Percentiles rank a stretch among this genome's conserved stretches.
phyloP scores from a whole-genome alignment of 2,329 filamentous ascomycete genomes.

The Botrytis pseudocinerea region DNA sequence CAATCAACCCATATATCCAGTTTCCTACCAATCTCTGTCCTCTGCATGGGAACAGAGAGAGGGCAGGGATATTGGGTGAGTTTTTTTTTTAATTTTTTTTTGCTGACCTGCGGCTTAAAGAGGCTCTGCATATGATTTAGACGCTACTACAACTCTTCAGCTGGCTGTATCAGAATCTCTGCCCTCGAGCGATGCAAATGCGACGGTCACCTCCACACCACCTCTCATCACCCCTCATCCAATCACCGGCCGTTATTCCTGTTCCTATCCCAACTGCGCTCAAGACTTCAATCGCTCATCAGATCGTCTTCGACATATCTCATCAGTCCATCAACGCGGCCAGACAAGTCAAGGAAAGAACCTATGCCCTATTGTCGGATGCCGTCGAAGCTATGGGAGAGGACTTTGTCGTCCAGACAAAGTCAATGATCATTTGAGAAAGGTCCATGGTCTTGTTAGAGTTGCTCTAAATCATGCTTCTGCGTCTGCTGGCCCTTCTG shows the following conservation, averaged over 20 bases:
- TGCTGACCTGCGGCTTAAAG: no score
- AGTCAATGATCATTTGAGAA: slow-evolving; percentile 8
- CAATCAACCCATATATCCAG: background rate
- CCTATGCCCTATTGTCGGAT: slow-evolving; percentile 4
- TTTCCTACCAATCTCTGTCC: background rate
- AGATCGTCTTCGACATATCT: slow-evolving; percentile 2
- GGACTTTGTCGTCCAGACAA: slow-evolving; percentile 11
- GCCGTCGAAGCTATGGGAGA: slow-evolving; percentile 3
- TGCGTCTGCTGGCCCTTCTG: background rate
- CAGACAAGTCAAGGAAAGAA: background rate
- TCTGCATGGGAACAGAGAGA: background rate
- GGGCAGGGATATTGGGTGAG: background rate
- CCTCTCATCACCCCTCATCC: background rate
- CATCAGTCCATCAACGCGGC: background rate
- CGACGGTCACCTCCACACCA: background rate
- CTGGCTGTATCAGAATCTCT: no score
- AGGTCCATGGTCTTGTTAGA: slow-evolving; percentile 5
- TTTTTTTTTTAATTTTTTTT: background rate
- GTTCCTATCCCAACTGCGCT: background rate
- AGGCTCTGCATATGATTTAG: no score
- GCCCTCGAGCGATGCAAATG: background rate
- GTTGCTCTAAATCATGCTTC: background rate
- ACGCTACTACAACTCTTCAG: no score
- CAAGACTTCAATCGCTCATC: background rate
- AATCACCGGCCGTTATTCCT: slow-evolving; percentile 3